Percentiles rank a stretch among this genome's conserved stretches.
Conservation (phyloP, 805 yeast genomes). For the Cyberlindnera sargentensis region DNA sequence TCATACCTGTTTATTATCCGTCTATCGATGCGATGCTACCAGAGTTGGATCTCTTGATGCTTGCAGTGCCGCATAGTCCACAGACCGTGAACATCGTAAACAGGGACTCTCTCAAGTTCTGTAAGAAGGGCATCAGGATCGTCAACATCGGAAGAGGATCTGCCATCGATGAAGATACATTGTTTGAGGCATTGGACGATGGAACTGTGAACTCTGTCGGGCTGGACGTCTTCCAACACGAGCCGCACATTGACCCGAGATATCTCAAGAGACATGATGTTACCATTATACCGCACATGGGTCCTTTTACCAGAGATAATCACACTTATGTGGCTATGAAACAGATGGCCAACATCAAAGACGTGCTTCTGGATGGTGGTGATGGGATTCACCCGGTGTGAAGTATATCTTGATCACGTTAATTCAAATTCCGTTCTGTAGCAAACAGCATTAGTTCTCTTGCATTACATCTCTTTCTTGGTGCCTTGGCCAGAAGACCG, state of each 20-base stretch:
- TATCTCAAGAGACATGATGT: conserved; percentile 54
- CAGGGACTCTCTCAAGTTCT: conserved; percentile 33
- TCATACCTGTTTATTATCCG: conserved; percentile 35
- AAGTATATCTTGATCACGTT: not conserved
- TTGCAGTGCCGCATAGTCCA: conserved; percentile 59
- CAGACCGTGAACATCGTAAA: conserved; percentile 51
- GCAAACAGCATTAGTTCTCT: not conserved
- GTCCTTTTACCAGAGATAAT: conserved; percentile 56
- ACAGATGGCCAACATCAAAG: conserved; percentile 48
- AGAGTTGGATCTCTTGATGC: conserved; percentile 46
- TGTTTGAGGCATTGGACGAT: conserved; percentile 48
- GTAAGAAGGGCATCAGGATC: conserved; percentile 49
- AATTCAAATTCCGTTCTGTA: not conserved
- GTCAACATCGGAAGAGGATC: conserved; percentile 73
- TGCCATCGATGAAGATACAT: conserved; percentile 55
- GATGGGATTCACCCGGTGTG: conserved; percentile 9
- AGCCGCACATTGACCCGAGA: conserved; percentile 48
- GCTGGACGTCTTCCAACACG: conserved; percentile 61
- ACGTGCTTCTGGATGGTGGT: conserved; percentile 11
- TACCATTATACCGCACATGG: conserved; percentile 65
- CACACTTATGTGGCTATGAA: conserved; percentile 42
- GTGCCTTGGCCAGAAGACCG: conserved; percentile 1
- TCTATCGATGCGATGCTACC: conserved; percentile 38
- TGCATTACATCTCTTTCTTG: conserved; percentile 2
- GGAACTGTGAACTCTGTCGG: conserved; percentile 66